These are phyloP conservation scores for Lagenidium sp. DNA, from an alignment of 352 stramenopile species.

Conservation along the genomic window DNA sequence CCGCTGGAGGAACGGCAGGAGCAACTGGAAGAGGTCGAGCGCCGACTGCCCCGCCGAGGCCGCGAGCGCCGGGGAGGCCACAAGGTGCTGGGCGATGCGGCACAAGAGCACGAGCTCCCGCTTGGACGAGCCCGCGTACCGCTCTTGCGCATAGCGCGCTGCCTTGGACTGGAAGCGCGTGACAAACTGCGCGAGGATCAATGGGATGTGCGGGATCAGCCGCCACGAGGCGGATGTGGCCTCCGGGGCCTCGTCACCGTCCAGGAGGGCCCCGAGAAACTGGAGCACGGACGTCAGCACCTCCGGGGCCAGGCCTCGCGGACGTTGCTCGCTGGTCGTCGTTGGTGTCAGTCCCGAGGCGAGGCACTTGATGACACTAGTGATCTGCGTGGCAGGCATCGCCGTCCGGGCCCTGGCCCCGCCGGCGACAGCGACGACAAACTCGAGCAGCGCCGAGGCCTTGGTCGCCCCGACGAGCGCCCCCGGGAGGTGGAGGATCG, in stretches of 20 bases:
- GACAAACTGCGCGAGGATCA: constrained; percentile 75
- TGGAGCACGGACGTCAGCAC: constrained; percentile 64
- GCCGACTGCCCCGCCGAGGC: constrained; percentile 28
- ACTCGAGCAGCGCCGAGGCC: constrained; percentile 65
- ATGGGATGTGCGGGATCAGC: constrained; percentile 69
- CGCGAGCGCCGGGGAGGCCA: constrained; percentile 13
- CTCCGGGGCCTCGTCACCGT: constrained; percentile 45
- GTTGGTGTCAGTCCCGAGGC: constrained; percentile 34
- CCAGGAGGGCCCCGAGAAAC: constrained; percentile 73
- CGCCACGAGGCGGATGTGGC: constrained; percentile 3
- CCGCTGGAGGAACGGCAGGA: constrained; percentile 77
- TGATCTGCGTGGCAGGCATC: constrained; percentile 25
- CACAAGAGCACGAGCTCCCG: constrained; percentile 80
- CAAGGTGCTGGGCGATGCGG: constrained; percentile 57
- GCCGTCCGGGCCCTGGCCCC: constrained; percentile 26
- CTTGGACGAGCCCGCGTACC: constrained; percentile 70
- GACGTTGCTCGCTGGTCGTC: too few relatives aligned
- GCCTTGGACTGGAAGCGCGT: constrained; percentile 74
- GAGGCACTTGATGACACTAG: constrained; percentile 57
- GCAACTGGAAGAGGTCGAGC: constrained; percentile 75
- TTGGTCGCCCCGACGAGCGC: constrained; percentile 68
- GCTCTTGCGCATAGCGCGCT: constrained; percentile 60
- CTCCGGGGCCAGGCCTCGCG: constrained; percentile 51
- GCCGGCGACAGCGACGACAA: constrained; percentile 54
- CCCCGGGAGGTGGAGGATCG: constrained; percentile 59